Conservation (phyloP, 345 rosid species). For the Citrus cavaleriei region DNA sequence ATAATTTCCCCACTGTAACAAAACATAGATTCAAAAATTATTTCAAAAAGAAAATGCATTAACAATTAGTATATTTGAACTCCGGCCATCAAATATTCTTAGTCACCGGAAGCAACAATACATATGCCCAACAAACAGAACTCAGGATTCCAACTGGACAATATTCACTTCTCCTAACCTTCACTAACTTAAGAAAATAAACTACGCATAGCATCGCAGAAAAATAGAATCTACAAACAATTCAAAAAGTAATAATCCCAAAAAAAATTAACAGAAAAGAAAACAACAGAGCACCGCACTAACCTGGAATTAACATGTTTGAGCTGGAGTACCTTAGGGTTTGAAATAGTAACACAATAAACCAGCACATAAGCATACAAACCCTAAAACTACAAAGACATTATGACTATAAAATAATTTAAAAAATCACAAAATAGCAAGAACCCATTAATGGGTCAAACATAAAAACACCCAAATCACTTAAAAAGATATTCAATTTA, state of each 20-base stretch:
- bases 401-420: neutral
- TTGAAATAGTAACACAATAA: neutral
- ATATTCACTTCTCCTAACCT: neutral
- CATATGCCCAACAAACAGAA: neutral
- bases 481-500: neutral
- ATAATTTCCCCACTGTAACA: conserved; percentile 3
- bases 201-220: neutral
- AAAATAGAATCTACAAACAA: neutral
- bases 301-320: neutral
- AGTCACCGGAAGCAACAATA: neutral
- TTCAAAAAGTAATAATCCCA: neutral
- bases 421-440: neutral
- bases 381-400: neutral
- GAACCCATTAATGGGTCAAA: neutral
- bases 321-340: neutral
- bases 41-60: neutral
- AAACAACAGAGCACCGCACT: neutral
- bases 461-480: neutral
- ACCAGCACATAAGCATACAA: neutral
- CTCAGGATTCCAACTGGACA: neutral
- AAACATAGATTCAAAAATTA: neutral
- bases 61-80: neutral
- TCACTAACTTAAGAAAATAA: neutral
- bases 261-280: neutral
- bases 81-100: neutral